Base-by-base conservation (phyloP, 179 eudicot genomes). In the Beta corolliflora region DNA sequence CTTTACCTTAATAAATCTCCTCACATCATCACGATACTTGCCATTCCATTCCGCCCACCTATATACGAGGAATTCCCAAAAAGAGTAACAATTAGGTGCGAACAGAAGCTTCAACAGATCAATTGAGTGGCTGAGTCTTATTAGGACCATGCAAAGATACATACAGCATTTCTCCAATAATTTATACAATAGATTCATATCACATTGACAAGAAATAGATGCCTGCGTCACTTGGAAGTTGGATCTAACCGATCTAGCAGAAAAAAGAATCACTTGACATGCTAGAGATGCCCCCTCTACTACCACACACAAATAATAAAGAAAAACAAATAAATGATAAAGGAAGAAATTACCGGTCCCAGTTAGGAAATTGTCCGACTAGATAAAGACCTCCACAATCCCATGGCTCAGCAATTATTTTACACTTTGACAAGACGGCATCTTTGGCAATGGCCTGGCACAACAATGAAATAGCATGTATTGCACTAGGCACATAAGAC, bases 1-100 rank as follows among this genome's bases (percentile, higher is more conserved):
- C 36, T 1, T 66, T 86, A 97, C 99, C 98, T 95, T 97, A 55
- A 97, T 83, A 87, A 89, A 97, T 84, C 91, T 88, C 84, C 99
- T 90, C 53, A 97, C 59, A 78, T 97, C 99, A 85, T 97, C 99
- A 85, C 99, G 98, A 84, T 97, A 97, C 84, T 79, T 92, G 65
- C 98, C 99, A 84, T 97, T 97, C 99, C 99, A 97, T 83, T 97
- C 99, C 61, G 98, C 99, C 99, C 99, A 97, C 89, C 98, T 97
- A 83, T 77, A 86, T 53, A 83, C n/a, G 18, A 82, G 79, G 48
- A 77, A 60, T 61, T 70, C 21, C 46, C 58, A 76, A 80, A 59
- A 55, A 19, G 80, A 81, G 52, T 44, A 31, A 14, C 14, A 53
- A 77, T 14, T 21, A 31, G 48, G 50, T 23, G 55, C 71, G 73